These are phyloP conservation scores for Xerocomus minutiporus DNA, from an alignment of 1,284 basidiomycete genomes.

Conservation along the genomic window DNA sequence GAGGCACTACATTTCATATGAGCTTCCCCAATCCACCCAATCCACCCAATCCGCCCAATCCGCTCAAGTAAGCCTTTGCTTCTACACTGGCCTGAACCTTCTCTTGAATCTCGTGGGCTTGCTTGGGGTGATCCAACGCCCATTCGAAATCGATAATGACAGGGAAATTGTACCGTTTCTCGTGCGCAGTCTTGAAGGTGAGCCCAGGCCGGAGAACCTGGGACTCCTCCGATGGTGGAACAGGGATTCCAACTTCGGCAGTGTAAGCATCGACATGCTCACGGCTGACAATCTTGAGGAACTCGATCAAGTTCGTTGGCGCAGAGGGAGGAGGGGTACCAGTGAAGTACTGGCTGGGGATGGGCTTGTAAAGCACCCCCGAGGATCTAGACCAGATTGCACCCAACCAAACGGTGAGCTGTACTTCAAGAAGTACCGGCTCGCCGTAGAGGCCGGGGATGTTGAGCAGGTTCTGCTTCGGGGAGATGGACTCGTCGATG, in stretches of 20 bases:
- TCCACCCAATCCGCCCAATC: background rate
- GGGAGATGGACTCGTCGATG: background rate
- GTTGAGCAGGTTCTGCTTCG: background rate
- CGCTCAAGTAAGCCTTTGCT: background rate
- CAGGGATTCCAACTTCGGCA: background rate
- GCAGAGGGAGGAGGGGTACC: background rate
- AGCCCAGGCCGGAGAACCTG: background rate
- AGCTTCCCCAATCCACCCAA: background rate
- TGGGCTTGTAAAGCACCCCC: slow-evolving; percentile 4
- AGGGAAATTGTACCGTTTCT: slow-evolving; percentile 1
- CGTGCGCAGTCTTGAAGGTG: background rate
- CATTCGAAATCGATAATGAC: slow-evolving; percentile 8
- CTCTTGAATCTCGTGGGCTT: background rate
- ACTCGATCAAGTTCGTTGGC: background rate
- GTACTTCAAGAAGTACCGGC: background rate
- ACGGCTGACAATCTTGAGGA: background rate
- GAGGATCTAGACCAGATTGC: background rate
- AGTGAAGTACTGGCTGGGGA: slow-evolving; percentile 7
- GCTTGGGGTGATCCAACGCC: slow-evolving; percentile 3
- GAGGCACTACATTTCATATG: background rate
- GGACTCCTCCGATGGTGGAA: background rate
- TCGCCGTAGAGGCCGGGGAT: background rate
- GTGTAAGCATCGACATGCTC: slow-evolving; percentile 6
- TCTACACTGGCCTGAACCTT: background rate
- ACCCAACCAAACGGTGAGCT: background rate